phyloP scores from a whole-genome alignment of 768 basidiomycete genomes.

The Mycena chlorophos region DNA sequence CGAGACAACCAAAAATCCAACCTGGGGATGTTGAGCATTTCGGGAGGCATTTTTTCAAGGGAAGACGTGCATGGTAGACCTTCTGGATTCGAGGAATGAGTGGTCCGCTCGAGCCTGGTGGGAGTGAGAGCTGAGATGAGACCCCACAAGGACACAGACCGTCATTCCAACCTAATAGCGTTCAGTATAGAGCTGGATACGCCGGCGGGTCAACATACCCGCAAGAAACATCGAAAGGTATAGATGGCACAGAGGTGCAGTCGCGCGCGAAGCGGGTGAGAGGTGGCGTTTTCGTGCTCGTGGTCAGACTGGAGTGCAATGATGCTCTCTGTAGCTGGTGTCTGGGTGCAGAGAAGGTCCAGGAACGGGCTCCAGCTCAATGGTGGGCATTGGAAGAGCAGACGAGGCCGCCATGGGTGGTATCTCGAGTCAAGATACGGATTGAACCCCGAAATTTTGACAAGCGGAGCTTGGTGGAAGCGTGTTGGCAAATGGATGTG shows the following conservation, averaged over 20 bases:
- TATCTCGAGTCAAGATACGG: not conserved
- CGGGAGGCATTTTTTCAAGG: no score
- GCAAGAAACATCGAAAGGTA: constrained; percentile 1
- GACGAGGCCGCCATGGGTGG: not conserved
- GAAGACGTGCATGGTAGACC: constrained; percentile 13
- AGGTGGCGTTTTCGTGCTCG: no score
- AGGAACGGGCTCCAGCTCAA: not conserved
- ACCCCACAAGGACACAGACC: not conserved
- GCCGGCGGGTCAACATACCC: not conserved
- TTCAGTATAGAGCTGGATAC: not conserved
- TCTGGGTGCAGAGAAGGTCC: not conserved
- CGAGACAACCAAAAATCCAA: constrained; percentile 50
- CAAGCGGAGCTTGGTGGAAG: not conserved
- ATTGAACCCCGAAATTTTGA: not conserved
- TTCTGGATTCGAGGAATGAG: constrained; percentile 19
- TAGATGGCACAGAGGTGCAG: constrained; percentile 7
- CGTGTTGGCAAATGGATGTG: not conserved
- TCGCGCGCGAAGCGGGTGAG: constrained; percentile 10
- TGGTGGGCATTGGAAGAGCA: not conserved
- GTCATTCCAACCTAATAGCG: not conserved
- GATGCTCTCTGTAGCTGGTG: not conserved
- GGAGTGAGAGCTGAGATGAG: not conserved
- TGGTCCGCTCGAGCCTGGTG: not conserved
- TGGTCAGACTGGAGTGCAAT: not conserved
- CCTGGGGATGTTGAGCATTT: constrained; percentile 25